These are phyloP conservation scores for Lagenaria siceraria DNA, from an alignment of 306 rosid species.

Conservation along the genomic window DNA sequence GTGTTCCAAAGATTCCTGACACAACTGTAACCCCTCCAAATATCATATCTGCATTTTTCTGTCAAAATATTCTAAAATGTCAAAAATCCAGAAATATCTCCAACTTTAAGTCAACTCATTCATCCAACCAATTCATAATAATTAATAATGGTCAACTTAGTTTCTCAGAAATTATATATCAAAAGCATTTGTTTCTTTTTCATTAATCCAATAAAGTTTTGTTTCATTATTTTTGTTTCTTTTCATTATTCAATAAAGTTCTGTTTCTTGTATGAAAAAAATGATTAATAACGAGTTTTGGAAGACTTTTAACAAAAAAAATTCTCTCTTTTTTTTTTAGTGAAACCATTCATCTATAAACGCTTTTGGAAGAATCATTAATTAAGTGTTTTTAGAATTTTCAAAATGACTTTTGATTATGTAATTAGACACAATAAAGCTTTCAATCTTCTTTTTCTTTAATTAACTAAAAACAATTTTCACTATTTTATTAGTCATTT, in stretches of 20 bases:
- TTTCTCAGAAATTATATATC: neutral
- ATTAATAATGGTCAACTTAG: neutral
- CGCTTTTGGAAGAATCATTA: neutral
- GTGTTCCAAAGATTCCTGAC: conserved; percentile 65
- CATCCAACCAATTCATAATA: neutral
- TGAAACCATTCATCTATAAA: neutral
- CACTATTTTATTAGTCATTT: neutral
- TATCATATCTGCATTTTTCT: conserved; percentile 65
- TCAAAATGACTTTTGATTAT: neutral
- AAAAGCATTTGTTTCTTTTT: neutral
- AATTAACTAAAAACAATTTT: neutral
- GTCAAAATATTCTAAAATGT: conserved; percentile 10
- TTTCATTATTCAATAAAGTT: no score
- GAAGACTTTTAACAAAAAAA: neutral
- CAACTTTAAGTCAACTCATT: neutral
- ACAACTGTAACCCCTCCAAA: conserved; percentile 76
- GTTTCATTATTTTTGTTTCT: no score
- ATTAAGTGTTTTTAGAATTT: neutral
- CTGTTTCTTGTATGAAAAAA: neutral
- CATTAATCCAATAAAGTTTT: neutral
- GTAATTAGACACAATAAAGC: neutral
- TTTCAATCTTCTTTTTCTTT: neutral
- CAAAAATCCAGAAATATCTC: conserved; percentile 9
- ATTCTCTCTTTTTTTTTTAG: neutral
- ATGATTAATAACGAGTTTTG: neutral